Evolutionary conservation across 192 early-diverging fungal species (phyloP).

Genomic region (Entomortierella parvispora): DNA sequence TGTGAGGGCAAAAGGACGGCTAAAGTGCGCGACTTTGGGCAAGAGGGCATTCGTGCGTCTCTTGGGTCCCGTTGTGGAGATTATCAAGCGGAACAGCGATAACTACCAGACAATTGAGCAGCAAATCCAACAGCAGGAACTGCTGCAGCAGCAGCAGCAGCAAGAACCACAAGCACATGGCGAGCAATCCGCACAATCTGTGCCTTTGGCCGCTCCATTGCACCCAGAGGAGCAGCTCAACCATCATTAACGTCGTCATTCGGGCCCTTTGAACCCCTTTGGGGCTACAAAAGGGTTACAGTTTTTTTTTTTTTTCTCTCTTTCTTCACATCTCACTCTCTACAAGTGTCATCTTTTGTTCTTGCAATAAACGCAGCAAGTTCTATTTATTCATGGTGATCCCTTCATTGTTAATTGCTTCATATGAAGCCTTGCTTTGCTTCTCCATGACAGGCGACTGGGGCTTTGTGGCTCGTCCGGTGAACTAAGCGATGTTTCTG

Average conservation of each 20-base stretch:
- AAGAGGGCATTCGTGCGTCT: constrained; percentile 96
- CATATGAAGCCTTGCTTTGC: constrained; percentile 7
- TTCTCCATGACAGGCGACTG: constrained; percentile 1
- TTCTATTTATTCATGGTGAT: too few relatives aligned
- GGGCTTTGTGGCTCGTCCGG: constrained; percentile 1
- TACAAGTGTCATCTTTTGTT: not conserved
- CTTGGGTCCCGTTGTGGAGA: constrained; percentile 94
- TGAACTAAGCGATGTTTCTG: not conserved
- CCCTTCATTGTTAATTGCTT: too few relatives aligned
- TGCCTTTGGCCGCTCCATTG: not conserved
- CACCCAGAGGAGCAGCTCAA: constrained; percentile 18
- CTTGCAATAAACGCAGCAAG: too few relatives aligned
- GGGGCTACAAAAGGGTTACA: too few relatives aligned
- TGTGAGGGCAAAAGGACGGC: constrained; percentile 83
- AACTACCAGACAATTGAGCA: constrained; percentile 81
- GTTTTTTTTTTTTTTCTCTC: not conserved
- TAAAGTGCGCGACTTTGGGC: constrained; percentile 96
- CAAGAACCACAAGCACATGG: not conserved
- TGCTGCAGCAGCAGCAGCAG: constrained; percentile 35
- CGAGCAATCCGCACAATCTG: not conserved
- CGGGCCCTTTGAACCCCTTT: not conserved
- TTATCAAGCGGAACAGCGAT: constrained; percentile 92
- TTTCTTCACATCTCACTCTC: not conserved
- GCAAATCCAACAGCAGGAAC: constrained; percentile 44
- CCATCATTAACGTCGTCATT: constrained; percentile 18